phyloP scores from a whole-genome alignment of 257 asterid species.

The Capsicum chinense region DNA sequence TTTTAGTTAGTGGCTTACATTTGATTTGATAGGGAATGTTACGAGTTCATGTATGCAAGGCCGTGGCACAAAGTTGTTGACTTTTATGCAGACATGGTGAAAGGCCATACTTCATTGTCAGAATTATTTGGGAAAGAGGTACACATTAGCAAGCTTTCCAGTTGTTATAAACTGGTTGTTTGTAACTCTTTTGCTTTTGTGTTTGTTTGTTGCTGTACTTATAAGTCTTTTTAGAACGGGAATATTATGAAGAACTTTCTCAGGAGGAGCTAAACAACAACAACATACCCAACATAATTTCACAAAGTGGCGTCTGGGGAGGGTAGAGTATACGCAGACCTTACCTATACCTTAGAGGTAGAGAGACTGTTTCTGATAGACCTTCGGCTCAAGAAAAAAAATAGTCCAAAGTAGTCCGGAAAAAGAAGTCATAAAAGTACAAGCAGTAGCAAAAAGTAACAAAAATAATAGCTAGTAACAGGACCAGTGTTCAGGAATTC shows the following conservation, averaged over 20 bases:
- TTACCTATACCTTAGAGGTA: neutral
- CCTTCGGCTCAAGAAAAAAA: neutral
- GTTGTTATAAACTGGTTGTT: slow-evolving; percentile 11
- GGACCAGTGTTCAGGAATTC: too few relatives aligned
- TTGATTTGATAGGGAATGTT: slow-evolving; percentile 73
- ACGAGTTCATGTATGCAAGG: slow-evolving; percentile 76
- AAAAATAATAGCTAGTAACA: too few relatives aligned
- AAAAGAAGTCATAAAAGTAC: too few relatives aligned
- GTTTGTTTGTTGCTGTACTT: neutral
- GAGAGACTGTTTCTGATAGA: neutral
- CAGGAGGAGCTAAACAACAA: neutral
- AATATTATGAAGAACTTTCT: neutral
- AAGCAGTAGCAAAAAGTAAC: too few relatives aligned
- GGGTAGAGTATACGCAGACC: neutral
- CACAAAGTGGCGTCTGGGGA: neutral
- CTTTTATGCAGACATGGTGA: slow-evolving; percentile 73
- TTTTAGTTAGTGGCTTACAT: neutral
- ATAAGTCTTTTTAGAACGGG: neutral
- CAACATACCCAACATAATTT: neutral
- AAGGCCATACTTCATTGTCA: slow-evolving; percentile 56
- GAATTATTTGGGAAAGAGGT: slow-evolving; percentile 73
- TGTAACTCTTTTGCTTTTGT: neutral
- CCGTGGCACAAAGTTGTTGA: slow-evolving; percentile 75
- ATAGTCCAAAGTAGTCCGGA: too few relatives aligned
- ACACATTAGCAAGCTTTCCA: slow-evolving; percentile 24